Evolutionary conservation across 2,329 filamentous ascomycete genomes (phyloP), one percentile per base, ranked within the genome.

Genomic region (Beauveria scarabaeidicola): DNA sequence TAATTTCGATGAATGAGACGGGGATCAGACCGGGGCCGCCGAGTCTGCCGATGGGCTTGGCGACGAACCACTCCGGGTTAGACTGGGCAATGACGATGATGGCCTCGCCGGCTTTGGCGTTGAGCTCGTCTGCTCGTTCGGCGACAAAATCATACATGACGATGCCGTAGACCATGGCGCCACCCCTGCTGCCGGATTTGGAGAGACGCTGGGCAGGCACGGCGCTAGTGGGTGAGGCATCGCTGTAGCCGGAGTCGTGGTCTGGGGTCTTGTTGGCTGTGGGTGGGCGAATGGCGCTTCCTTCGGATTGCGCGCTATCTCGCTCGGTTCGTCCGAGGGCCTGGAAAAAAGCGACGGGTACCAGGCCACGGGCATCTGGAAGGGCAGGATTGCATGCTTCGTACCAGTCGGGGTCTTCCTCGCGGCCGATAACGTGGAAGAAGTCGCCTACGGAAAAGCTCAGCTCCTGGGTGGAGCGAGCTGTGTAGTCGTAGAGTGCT

Each of bases 1-100:
- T 83, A 66, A 99, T 93, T 75, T 99, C 91, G 66, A 99, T 90
- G 72, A 96, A 97, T 0, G 92, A 95, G 36, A 97, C 93, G 2
- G 94, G 94, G 65, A 99, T 97, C 67, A 99, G 76, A 44, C 94
- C 94, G 1, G 94, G 94, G 1, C 94, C 94, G 47, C 94, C 94
- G n/a, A 99, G 80, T 65, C 94, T 83, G 63, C 92, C 93, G 71
- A 99, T 99, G n/a, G 94, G 94, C 75, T 99, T 99, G 54, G 94
- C 94, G 63, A 99, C 93, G 69, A 97, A 97, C 94, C 94, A 99
- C 74, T 99, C 94, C 5, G 93, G 91, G 69, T 97, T 97, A 7
- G 93, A 97, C 73, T 97, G 94, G 48, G 94, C 94, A 70, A 97
- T 97, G 58, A 99, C 92, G 65, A 99, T 97, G 69, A 99, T 97